Base-by-base conservation (phyloP, 345 rosid genomes). In the Fremontodendron californicum region DNA sequence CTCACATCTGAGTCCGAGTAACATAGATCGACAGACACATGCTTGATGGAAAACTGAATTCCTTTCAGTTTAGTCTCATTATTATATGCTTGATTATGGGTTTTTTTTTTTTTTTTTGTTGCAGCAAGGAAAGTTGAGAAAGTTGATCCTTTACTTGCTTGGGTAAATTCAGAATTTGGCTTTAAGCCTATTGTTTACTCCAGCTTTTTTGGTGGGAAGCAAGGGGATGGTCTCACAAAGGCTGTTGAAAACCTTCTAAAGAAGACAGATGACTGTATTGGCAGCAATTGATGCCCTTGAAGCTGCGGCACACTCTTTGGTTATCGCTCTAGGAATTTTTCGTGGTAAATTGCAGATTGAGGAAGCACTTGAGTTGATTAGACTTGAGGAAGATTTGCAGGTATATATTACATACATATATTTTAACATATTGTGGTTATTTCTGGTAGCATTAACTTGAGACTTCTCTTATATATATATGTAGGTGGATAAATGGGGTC, bases 371-470 rank as follows among this genome's bases (percentile, higher is more conserved):
- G 87, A 93, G 82, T 83, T 96, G 86, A 86, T 87, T 71, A 87
- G 99, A 84, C 92, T 96, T 48, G 99, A 96, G 88, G 99, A 96
- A 92, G 98, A 93, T 79, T 82, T 91, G 65, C 99, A 93, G 98
- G 99, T 96, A 29, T 2, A n/a, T n/a, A n/a, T n/a, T n/a, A n/a
- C n/a, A n/a, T n/a, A n/a, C n/a, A n/a, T n/a, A n/a, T n/a, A n/a
- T n/a, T n/a, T n/a, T n/a, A n/a, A n/a, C n/a, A n/a, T n/a, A n/a
- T n/a, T n/a, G n/a, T n/a, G n/a, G n/a, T n/a, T n/a, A n/a, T n/a
- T n/a, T n/a, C n/a, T n/a, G n/a, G n/a, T n/a, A n/a, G n/a, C n/a
- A n/a, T n/a, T n/a, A n/a, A n/a, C n/a, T n/a, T n/a, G n/a, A n/a
- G 55, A 77, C 23, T 18, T 19, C 69, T 49, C 58, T 37, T n/a